phyloP scores from a whole-genome alignment of 2,329 filamentous ascomycete genomes.

The Metarhizium brunneum region DNA sequence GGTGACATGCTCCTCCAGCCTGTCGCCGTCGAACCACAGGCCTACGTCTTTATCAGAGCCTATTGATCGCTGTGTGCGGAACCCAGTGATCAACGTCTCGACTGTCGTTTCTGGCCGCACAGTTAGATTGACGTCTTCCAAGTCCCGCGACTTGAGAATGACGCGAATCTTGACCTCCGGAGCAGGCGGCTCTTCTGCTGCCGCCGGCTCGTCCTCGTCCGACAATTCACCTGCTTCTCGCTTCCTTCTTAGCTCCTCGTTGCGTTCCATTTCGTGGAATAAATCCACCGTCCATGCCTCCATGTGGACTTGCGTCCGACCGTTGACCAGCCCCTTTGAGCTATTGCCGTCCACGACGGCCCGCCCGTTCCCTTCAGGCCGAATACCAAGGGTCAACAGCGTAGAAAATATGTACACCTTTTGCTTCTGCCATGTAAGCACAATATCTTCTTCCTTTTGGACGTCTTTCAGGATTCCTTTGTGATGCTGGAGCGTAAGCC shows the following conservation, averaged over 20 bases:
- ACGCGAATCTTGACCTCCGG: conserved; percentile 35
- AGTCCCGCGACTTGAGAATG: conserved; percentile 42
- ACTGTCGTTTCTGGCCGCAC: conserved; percentile 48
- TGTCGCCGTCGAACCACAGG: conserved; percentile 69
- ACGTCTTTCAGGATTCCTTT: conserved; percentile 23
- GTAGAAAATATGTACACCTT: conserved; percentile 70
- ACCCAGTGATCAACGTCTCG: conserved; percentile 52
- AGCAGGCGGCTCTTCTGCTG: conserved; percentile 12
- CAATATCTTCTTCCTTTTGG: conserved; percentile 44
- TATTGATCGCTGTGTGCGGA: conserved; percentile 45
- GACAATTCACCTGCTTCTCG: conserved; percentile 30
- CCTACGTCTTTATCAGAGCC: conserved; percentile 42
- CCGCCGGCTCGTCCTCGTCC: conserved; percentile 21
- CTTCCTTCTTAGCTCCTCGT: conserved; percentile 37
- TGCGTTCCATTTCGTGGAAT: conserved; percentile 39
- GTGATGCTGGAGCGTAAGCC: conserved; percentile 53
- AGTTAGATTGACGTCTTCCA: conserved; percentile 40
- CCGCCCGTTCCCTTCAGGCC: conserved; percentile 30
- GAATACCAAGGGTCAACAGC: conserved; percentile 57
- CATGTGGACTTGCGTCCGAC: conserved; percentile 56
- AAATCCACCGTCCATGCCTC: conserved; percentile 66
- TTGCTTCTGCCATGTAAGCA: conserved; percentile 71
- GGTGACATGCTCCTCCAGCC: conserved; percentile 48
- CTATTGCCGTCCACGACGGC: conserved; percentile 25
- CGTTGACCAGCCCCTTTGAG: conserved; percentile 36